Percentiles rank a stretch among this genome's conserved stretches.
These are phyloP conservation scores for Linum trigynum DNA, from an alignment of 345 rosid genomes.

Conservation along the genomic window DNA sequence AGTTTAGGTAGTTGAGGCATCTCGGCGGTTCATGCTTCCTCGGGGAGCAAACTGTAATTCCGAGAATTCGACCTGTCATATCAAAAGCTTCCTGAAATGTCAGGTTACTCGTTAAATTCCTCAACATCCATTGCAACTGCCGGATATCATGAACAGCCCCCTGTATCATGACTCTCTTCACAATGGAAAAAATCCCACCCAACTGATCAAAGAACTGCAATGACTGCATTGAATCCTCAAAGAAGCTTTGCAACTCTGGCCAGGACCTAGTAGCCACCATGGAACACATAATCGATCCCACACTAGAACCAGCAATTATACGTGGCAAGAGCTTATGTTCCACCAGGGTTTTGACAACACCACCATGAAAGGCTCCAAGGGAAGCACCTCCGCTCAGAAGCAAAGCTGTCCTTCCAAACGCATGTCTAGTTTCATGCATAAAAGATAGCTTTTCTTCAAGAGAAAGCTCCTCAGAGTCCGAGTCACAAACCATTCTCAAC, in stretches of 20 bases:
- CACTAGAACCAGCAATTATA: slow-evolving; percentile 92
- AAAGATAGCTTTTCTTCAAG: slow-evolving; percentile 87
- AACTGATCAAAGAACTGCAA: slow-evolving; percentile 89
- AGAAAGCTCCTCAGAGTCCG: slow-evolving; percentile 86
- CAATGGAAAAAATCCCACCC: slow-evolving; percentile 77
- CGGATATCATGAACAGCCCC: slow-evolving; percentile 93
- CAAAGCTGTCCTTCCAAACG: slow-evolving; percentile 94
- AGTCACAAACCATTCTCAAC: slow-evolving; percentile 78
- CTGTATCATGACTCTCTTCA: slow-evolving; percentile 72
- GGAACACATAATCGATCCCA: slow-evolving; percentile 89
- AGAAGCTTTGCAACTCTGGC: slow-evolving; percentile 93
- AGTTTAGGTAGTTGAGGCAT: slow-evolving; percentile 92
- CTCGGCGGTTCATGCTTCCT: slow-evolving; percentile 99
- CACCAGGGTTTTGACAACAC: slow-evolving; percentile 84
- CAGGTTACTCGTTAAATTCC: slow-evolving; percentile 83
- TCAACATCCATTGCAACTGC: slow-evolving; percentile 80
- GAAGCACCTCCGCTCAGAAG: slow-evolving; percentile 99
- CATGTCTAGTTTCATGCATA: slow-evolving; percentile 96
- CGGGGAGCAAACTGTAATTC: slow-evolving; percentile 92
- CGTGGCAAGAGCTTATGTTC: slow-evolving; percentile 87
- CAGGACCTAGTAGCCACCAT: slow-evolving; percentile 83
- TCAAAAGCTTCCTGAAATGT: slow-evolving; percentile 99
- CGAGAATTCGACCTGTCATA: slow-evolving; percentile 88
- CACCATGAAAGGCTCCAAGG: slow-evolving; percentile 87
- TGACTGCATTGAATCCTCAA: slow-evolving; percentile 70